Base-by-base conservation (phyloP, 1,284 basidiomycete genomes). In the Schizophyllum commune region DNA sequence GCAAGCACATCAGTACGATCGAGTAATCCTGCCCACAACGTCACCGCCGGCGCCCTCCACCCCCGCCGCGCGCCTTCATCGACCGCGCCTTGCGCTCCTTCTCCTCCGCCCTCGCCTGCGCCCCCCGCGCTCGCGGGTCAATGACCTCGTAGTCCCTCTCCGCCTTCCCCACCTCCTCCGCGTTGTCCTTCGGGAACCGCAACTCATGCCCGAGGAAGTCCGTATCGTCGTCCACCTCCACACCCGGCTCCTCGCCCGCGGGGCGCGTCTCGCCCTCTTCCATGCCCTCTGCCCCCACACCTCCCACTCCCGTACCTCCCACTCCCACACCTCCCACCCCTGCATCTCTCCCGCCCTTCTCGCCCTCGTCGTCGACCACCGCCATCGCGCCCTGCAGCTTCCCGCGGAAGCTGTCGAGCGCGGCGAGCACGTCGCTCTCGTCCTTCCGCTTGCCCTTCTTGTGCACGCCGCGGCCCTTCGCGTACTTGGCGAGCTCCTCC, bases 121-220 rank as follows among this genome's bases (percentile, higher is more conserved):
- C 88, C 56, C 84, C 79, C 59, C 90, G 74, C 60, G 83, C 80
- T 64, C 90, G 74, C 0, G 90, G 90, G 70, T 92, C 90, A 68
- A 92, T 92, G 56, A 54, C 93, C 71, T 94, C 90, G 68, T 95
- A 96, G 66, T 96, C 93, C 57, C 91, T 79, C 72, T 95, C 91
- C 0, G 93, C 93, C 71, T 94, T 88, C 61, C 78, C 73, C 17
- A 82, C 83, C 73, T 94, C 88, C 68, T 92, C 88, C 33, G 79
- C 78, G 64, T 89, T 84, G 61, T 88, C 91, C 71, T 92, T 92
- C 19, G 88, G 83, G 73, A 94, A 94, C 65, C 83, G 82, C 62
- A 96, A 76, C 20, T 81, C 74, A 70, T 96, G 93, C 8, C 75
- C 79, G 74, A 95, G 80, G 78, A 94, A 95, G 7, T 83, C 91